phyloP scores from a whole-genome alignment of 2,329 filamentous ascomycete species.

The Aureobasidium leucospermi region DNA sequence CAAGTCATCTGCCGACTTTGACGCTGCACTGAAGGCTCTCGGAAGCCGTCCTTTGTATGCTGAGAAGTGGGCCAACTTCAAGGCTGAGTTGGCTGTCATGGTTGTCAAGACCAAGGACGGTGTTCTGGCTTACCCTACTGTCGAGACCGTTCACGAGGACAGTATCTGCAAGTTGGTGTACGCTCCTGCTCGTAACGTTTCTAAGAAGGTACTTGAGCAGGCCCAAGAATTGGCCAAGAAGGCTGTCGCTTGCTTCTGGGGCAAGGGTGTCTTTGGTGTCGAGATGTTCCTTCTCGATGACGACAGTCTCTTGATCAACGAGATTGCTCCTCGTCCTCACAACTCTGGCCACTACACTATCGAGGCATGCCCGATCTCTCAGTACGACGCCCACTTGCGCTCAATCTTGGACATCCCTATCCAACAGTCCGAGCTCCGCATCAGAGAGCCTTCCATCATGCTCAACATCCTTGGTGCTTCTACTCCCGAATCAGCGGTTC shows the following conservation, averaged over 20 bases:
- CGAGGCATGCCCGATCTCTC: slow-evolving; percentile 80
- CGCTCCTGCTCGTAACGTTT: slow-evolving; percentile 68
- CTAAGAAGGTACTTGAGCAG: slow-evolving; percentile 50
- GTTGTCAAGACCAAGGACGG: slow-evolving; percentile 80
- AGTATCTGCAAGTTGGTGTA: slow-evolving; percentile 92
- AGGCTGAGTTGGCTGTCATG: slow-evolving; percentile 85
- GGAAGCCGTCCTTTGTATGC: slow-evolving; percentile 69
- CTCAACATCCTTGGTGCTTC: slow-evolving; percentile 71
- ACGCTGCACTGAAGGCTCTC: slow-evolving; percentile 61
- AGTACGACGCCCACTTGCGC: slow-evolving; percentile 84
- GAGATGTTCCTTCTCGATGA: slow-evolving; percentile 86
- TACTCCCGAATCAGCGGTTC: slow-evolving; percentile 55
- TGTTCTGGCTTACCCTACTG: slow-evolving; percentile 71
- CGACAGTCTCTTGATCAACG: slow-evolving; percentile 68
- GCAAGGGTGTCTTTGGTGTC: slow-evolving; percentile 89
- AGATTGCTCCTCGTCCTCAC: slow-evolving; percentile 76
- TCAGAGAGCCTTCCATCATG: slow-evolving; percentile 61
- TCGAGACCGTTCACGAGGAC: slow-evolving; percentile 93
- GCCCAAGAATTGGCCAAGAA: slow-evolving; percentile 72
- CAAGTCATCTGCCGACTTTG: slow-evolving; percentile 51
- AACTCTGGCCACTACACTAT: slow-evolving; percentile 96
- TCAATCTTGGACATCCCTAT: slow-evolving; percentile 68
- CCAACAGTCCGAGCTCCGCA: slow-evolving; percentile 43
- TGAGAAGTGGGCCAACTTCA: slow-evolving; percentile 82
- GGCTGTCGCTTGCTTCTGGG: slow-evolving; percentile 72